A percentile compares a stretch with the other conserved stretches of the same genome.
phyloP scores from a whole-genome alignment of 108 stramenopile genomes.

The Chaetoceros tenuissimus region DNA sequence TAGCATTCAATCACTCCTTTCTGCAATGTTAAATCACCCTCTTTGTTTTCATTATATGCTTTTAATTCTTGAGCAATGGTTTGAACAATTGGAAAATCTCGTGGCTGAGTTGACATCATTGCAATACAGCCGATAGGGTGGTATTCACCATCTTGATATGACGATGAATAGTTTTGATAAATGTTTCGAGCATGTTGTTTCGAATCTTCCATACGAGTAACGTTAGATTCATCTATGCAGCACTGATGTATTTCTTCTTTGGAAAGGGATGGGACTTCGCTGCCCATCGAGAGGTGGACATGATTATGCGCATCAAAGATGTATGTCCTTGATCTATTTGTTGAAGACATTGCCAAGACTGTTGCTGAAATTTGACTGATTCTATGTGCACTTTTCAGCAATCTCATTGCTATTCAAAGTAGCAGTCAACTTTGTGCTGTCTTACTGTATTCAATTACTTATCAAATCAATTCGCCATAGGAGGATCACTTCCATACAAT shows the following conservation, averaged over 20 bases:
- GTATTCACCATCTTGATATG: not conserved
- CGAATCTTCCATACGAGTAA: not conserved
- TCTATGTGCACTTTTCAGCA: too few relatives aligned
- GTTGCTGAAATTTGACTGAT: too few relatives aligned
- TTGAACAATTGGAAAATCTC: constrained; percentile 48
- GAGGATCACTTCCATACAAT: too few relatives aligned
- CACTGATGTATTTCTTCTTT: not conserved
- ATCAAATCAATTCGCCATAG: too few relatives aligned
- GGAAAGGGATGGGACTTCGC: constrained; percentile 10
- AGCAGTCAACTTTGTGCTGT: too few relatives aligned
- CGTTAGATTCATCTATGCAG: not conserved
- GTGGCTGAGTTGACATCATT: constrained; percentile 82
- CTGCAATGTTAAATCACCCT: not conserved
- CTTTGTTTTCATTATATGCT: constrained; percentile 1
- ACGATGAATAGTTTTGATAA: not conserved
- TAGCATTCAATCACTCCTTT: constrained; percentile 32
- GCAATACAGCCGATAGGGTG: constrained; percentile 46
- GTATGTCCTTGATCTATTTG: too few relatives aligned
- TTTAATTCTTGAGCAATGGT: constrained; percentile 14
- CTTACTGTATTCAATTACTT: too few relatives aligned
- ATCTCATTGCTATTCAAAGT: too few relatives aligned
- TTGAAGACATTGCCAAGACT: too few relatives aligned
- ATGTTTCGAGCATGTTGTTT: not conserved
- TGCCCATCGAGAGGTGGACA: constrained; percentile 57
- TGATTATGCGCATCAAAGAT: constrained; percentile 86